Conservation (phyloP, 2,329 filamentous ascomycete species). For the Eutypa lata region DNA sequence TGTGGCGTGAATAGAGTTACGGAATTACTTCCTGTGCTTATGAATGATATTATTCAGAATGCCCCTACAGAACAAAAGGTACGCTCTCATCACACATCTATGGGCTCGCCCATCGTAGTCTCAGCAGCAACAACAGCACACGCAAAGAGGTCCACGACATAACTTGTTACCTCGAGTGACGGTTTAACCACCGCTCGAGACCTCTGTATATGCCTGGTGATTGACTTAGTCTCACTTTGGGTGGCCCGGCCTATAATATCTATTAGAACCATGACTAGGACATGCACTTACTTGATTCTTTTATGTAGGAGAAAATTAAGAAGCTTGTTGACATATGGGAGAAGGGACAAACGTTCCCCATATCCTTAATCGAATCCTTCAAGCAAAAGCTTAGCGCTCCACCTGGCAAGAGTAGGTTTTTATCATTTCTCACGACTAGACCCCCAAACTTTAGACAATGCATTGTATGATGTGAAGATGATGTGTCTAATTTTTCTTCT, state of each 20-base stretch:
- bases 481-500: conserved; percentile 36
- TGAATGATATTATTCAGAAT: conserved; percentile 89
- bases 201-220: background rate
- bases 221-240: conserved; percentile 1
- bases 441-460: background rate
- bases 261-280: conserved; percentile 23
- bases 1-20: conserved; percentile 96
- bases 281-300: conserved; percentile 41
- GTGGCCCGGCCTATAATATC: conserved; percentile 10
- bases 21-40: conserved; percentile 86
- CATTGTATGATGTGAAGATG: conserved; percentile 6
- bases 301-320: conserved; percentile 84
- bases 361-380: conserved; percentile 74
- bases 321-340: conserved; percentile 99
- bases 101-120: conserved; percentile 28
- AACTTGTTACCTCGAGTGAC: conserved; percentile 1
- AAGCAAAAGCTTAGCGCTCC: conserved; percentile 72
- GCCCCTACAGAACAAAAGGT: conserved; percentile 96
- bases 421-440: conserved; percentile 2
- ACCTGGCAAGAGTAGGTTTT: conserved; percentile 60
- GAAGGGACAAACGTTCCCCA: conserved; percentile 86
- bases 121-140: conserved; percentile 15
- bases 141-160: background rate
- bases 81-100: conserved; percentile 50
- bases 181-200: background rate